Conservation (phyloP, 2,329 filamentous ascomycete species). For the Trichoderma afroharzianum region DNA sequence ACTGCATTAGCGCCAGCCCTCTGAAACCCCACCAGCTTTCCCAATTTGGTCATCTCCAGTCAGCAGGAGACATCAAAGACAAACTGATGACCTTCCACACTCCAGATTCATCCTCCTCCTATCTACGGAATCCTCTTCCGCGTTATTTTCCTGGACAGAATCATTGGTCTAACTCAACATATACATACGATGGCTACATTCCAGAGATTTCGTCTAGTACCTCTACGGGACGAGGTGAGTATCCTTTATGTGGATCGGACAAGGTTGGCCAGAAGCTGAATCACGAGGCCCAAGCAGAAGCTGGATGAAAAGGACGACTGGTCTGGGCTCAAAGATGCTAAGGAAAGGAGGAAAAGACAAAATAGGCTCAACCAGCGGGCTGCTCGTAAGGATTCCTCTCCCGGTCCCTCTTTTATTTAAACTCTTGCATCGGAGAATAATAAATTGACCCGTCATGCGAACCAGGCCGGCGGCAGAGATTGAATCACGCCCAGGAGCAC, state of each 20-base stretch:
- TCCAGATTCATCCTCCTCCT: not conserved
- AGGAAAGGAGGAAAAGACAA: constrained; percentile 23
- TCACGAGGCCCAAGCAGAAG: not conserved
- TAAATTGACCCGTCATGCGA: not conserved
- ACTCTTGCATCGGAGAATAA: not conserved
- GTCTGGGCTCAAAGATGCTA: constrained; percentile 20
- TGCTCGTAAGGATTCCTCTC: constrained; percentile 14
- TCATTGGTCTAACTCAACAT: not conserved
- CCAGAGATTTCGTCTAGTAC: constrained; percentile 23
- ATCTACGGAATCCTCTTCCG: not conserved
- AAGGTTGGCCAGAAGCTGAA: not conserved
- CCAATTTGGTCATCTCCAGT: not conserved
- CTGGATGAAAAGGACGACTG: constrained; percentile 20
- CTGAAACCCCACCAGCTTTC: not conserved
- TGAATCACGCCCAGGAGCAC: constrained; percentile 5
- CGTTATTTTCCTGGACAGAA: not conserved
- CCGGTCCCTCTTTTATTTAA: not conserved
- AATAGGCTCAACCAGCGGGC: constrained; percentile 23
- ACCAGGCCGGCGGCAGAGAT: constrained; percentile 21
- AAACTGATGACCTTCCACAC: not conserved
- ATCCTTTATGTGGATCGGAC: not conserved
- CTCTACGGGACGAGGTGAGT: constrained; percentile 21
- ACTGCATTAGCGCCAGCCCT: constrained; percentile 1
- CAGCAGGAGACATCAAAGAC: constrained; percentile 5
- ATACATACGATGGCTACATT: constrained; percentile 20